Evolutionary conservation across 228 moss, liverwort and hornwort species (phyloP), one percentile per base, ranked within the genome.

Genomic region (Sphagnum fallax): DNA sequence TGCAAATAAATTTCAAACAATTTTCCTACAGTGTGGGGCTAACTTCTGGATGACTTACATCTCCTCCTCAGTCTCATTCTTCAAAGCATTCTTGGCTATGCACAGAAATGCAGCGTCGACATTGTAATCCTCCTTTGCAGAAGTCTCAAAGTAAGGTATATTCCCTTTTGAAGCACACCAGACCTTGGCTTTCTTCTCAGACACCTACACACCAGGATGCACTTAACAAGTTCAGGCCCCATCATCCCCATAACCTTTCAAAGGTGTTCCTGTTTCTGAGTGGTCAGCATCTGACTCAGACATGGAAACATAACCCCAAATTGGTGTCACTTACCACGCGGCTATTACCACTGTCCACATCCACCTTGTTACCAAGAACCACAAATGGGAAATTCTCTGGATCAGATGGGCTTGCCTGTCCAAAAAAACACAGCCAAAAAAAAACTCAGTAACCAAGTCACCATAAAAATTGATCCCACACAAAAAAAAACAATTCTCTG

Each of bases 71-170:
- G 97, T 91, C 81, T 97, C 97, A 66, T 97, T 93, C 75, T 93
- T 97, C 78, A 97, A 74, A 15, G 93, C 97, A 64, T 97, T 93
- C 79, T 91, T 97, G 8, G 97, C 97, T 66, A 97, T 97, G 66
- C 93, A 90, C 78, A 90, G 97, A 67, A 97, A 97, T 67, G 97
- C 97, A 14, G 91, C 91, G 77, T 97, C 97, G 53, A 97, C 93
- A 72, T 97, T 97, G 74, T 81, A 90, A 60, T 93, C 93, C 80
- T 93, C 91, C 77, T 97, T 97, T 6, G 97, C 97, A 67, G 97
- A 97, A 61, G 93, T 97, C 78, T 97, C 93, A 71, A 90, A 97
- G 60, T 93, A 97, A 5, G 91, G 97, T 15, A 97, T 93, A 72
- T 93, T 91, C 47, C 93, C 93, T 80, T 97, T 91, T 0, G 87